These are phyloP conservation scores for Picea abies DNA, from an alignment of 83 land plant species.

Conservation along the genomic window DNA sequence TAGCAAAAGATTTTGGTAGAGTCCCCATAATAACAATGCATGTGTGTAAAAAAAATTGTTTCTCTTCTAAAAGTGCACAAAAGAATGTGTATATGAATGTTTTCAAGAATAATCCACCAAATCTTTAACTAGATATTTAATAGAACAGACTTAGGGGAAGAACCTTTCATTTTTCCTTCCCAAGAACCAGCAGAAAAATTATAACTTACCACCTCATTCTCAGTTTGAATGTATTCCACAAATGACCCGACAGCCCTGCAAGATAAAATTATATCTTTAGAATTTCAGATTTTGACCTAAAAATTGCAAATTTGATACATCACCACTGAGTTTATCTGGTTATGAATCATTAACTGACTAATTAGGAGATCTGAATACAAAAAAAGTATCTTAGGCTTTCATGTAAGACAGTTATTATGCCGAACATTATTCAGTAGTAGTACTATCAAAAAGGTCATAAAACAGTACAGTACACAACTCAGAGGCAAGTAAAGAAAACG, in stretches of 20 bases:
- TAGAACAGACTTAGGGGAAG: too few relatives aligned
- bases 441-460: background rate
- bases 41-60: too few relatives aligned
- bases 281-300: slow-evolving; percentile 5
- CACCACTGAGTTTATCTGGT: background rate
- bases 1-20: too few relatives aligned
- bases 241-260: slow-evolving; percentile 98
- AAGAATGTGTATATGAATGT: too few relatives aligned
- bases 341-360: background rate
- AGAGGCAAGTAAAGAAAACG: background rate
- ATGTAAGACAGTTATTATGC: background rate
- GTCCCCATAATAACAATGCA: too few relatives aligned
- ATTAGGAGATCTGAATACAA: background rate
- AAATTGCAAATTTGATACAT: background rate
- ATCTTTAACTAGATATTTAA: too few relatives aligned
- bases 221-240: slow-evolving; percentile 88
- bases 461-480: background rate
- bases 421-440: background rate
- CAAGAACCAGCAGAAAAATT: background rate
- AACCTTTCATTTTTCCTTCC: too few relatives aligned
- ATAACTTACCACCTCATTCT: slow-evolving; percentile 80
- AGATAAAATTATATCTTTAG: slow-evolving; percentile 9
- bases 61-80: too few relatives aligned
- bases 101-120: too few relatives aligned
- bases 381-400: background rate